Evolutionary conservation across 805 yeast species (phyloP), one percentile per base, ranked within the genome.

Genomic region (Starmera amethionina): DNA sequence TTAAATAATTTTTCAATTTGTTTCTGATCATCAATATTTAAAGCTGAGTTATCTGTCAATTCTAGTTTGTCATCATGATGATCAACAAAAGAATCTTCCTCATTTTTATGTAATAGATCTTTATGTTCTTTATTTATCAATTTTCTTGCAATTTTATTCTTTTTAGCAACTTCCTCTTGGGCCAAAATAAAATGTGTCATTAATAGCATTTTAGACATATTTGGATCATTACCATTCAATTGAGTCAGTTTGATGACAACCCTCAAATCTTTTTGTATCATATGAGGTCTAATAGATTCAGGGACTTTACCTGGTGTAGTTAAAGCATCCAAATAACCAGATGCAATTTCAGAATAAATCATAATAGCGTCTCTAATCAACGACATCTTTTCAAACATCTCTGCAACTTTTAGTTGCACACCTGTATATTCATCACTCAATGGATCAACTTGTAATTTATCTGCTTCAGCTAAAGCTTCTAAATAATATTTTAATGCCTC

Each of bases 351-450:
- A 42, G 75, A 65, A 59, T 85, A 88, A 8, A 85, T 61, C 46
- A 69, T 67, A 31, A 74, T 67, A 0, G 95, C 94, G 39, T 81
- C 82, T 12, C 74, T 74, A 29, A 54, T 47, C 76, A 73, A 69
- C 16, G 68, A 70, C 49, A 87, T 59, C 33, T 79, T 68, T 52
- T 86, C 95, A 55, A 77, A 84, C 87, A 87, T 82, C 52, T 88
- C 95, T 10, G 82, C 95, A 30, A 86, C 65, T 52, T 89, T 86
- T 57, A 90, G 67, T 53, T 89, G 95, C 40, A 90, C 75, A 0
- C 97, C 96, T 0, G 97, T 89, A 58, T 84, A 89, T 52, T 84
- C 90, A 52, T 86, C 93, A 42, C 77, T 68, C 29, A 82, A 50
- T 10, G 71, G 72, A 45, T 75, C 73, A 62, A 86, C 56, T 0